Percentiles rank a stretch among this genome's conserved stretches.
phyloP scores from a whole-genome alignment of 2,329 filamentous ascomycete genomes.

The Orbilia blumenaviensis region DNA sequence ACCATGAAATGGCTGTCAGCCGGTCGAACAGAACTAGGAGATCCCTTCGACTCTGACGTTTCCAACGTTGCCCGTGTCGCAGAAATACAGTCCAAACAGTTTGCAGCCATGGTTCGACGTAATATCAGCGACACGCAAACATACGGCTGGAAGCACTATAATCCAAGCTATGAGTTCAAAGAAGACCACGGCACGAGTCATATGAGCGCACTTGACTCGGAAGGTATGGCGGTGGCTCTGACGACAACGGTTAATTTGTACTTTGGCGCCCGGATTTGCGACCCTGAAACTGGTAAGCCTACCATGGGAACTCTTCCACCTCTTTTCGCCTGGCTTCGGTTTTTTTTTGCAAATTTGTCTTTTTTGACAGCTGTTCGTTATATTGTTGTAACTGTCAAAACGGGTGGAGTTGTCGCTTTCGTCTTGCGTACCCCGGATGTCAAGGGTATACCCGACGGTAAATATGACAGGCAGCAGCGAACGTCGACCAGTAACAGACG shows the following conservation, averaged over 20 bases:
- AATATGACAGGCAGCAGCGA: constrained; percentile 49
- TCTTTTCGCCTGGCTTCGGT: not conserved
- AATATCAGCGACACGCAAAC: constrained; percentile 56
- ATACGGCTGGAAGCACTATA: constrained; percentile 57
- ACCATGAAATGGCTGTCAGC: constrained; percentile 58
- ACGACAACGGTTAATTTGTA: constrained; percentile 58
- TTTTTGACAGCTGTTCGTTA: constrained; percentile 10
- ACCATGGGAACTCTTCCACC: not conserved
- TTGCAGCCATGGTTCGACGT: constrained; percentile 54
- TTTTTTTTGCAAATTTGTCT: not conserved
- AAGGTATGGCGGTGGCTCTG: constrained; percentile 56
- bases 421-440: constrained; percentile 28
- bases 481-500: constrained; percentile 9
- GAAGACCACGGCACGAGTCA: constrained; percentile 57
- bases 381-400: constrained; percentile 39
- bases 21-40: constrained; percentile 58
- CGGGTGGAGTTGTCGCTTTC: constrained; percentile 53
- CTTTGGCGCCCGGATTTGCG: constrained; percentile 57
- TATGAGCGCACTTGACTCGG: constrained; percentile 55
- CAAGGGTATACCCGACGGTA: constrained; percentile 43
- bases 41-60: constrained; percentile 56
- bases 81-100: constrained; percentile 56
- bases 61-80: constrained; percentile 55
- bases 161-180: constrained; percentile 56
- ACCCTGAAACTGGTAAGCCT: constrained; percentile 55